Conservation (phyloP, 768 basidiomycete genomes). For the Naganishia randhawae region DNA sequence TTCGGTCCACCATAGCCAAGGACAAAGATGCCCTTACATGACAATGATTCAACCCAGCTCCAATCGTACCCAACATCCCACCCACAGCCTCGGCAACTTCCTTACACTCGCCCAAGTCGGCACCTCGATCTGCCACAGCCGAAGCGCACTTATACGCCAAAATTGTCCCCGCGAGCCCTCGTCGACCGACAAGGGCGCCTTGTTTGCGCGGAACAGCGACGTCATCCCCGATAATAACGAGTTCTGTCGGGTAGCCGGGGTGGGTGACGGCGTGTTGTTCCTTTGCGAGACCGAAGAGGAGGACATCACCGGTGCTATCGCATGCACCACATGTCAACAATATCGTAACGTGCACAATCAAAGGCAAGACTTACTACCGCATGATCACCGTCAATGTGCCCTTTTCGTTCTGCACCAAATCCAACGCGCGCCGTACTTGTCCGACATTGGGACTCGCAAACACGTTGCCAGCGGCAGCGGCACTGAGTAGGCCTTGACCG, state of each 20-base stretch:
- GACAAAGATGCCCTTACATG: conserved; percentile 43
- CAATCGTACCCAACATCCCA: conserved; percentile 48
- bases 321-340: too few species aligned
- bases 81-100: conserved; percentile 30
- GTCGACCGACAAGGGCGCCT: conserved; percentile 52
- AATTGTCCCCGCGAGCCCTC: conserved; percentile 53
- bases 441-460: conserved; percentile 85
- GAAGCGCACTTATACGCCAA: conserved; percentile 53
- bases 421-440: conserved; percentile 77
- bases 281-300: conserved; percentile 53
- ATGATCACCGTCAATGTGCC: conserved; percentile 25
- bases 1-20: too few species aligned
- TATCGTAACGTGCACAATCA: too few species aligned
- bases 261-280: conserved; percentile 40
- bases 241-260: conserved; percentile 21
- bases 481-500: conserved; percentile 76
- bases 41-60: conserved; percentile 52
- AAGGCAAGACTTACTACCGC: conserved; percentile 22
- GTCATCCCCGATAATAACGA: conserved; percentile 52
- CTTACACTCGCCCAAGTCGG: neutral
- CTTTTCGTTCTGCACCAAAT: conserved; percentile 52
- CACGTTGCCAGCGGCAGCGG: conserved; percentile 79
- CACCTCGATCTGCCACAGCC: conserved; percentile 49
- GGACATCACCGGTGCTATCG: conserved; percentile 51
- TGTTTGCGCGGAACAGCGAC: conserved; percentile 51